phyloP scores from a whole-genome alignment of 257 asterid species.

The Fraxinus pennsylvanica region DNA sequence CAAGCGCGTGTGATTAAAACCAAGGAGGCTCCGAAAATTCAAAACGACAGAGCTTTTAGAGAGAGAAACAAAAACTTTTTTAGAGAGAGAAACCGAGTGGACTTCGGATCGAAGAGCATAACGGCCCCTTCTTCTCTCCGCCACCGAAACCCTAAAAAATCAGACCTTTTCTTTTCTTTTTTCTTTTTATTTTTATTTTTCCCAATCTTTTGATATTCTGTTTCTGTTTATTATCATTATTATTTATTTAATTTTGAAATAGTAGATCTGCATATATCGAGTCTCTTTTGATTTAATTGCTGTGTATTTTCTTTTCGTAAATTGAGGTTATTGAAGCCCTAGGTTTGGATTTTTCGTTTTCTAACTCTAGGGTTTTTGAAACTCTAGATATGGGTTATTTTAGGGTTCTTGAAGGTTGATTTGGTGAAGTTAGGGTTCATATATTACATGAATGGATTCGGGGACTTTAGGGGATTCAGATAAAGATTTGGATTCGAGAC shows the following conservation, averaged over 20 bases:
- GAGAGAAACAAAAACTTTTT: neutral
- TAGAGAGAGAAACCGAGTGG: conserved; percentile 3
- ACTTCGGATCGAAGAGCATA: conserved; percentile 26
- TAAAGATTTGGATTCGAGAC: conserved; percentile 29
- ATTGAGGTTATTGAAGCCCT: neutral
- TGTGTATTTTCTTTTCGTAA: neutral
- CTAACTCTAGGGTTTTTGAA: conserved; percentile 17
- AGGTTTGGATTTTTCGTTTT: conserved; percentile 1
- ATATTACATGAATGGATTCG: conserved; percentile 42
- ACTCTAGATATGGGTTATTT: conserved; percentile 14
- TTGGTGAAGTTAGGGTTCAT: conserved; percentile 32
- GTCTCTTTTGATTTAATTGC: neutral
- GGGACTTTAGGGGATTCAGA: conserved; percentile 28
- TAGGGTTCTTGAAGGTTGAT: conserved; percentile 20
- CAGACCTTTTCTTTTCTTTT: conserved; percentile 2
- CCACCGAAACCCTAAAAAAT: conserved; percentile 12
- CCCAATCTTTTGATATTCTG: neutral
- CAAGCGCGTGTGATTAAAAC: neutral
- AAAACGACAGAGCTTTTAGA: neutral
- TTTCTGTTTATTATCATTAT: neutral
- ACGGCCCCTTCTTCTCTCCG: conserved; percentile 5
- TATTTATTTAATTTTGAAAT: neutral
- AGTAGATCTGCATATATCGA: neutral
- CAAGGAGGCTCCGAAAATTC: neutral
- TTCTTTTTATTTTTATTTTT: neutral